Base-by-base conservation (phyloP, 2,329 filamentous ascomycete genomes). In the Penicillium hordei region DNA sequence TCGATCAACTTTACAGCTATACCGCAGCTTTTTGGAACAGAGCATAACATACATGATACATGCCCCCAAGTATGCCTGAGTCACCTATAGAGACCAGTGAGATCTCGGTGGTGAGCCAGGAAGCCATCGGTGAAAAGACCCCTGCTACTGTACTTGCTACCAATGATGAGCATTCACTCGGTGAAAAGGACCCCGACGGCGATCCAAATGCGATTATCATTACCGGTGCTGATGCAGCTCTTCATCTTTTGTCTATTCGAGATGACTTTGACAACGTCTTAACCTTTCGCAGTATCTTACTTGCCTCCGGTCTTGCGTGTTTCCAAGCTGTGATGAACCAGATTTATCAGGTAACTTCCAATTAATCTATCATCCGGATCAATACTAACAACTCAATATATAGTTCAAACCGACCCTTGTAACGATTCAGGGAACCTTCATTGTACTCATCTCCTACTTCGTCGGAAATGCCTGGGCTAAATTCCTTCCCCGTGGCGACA, bases 361-460 rank as follows among this genome's bases (percentile, higher is more conserved):
- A 33, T 13, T 54, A 7, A 7, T n/a, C 15, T 34, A 34, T 9
- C 9, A 17, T 39, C 29, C 6, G 17, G n/a, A 40, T 31, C 44
- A 27, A 51, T 19, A 38, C 60, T 62, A 43, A 64, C 17, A 10
- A 12, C 27, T 38, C 13, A 1, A 12, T 31, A 9, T 38, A 9
- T 42, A 83, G 80, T 84, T 82, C 68, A 83, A 84, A 75, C 82
- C 81, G 0, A 84, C 82, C 0, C 3, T 38, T 0, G 67, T 81
- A 36, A 75, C 73, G 3, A 80, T 84, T 19, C 75, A 76, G 17
- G 81, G 82, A 38, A 84, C 81, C 0, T 85, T 84, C 54, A 83
- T 84, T 51, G 82, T 83, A 5, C 76, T 85, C 40, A 83, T 85
- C 45, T 79, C 81, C 13, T 84, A 84, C 69, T 84, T 85, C 48